Evolutionary conservation across 2,329 filamentous ascomycete genomes (phyloP), one percentile per base, ranked within the genome.

Genomic region (Colletotrichum destructivum): DNA sequence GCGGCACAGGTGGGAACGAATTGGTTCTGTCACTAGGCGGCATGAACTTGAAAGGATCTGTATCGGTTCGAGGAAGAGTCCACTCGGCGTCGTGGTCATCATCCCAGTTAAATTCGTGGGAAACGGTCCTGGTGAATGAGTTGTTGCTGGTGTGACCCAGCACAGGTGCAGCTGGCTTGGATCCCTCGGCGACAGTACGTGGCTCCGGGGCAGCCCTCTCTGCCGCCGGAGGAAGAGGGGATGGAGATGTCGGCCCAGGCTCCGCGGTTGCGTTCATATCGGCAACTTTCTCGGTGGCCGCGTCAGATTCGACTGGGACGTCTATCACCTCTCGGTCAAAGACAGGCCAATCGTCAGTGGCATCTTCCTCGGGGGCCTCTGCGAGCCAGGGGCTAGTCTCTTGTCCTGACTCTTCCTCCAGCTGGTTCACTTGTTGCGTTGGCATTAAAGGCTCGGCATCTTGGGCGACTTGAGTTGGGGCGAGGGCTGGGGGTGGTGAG

Each of bases 111-210:
- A 91, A 82, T 64, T 91, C 89, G 69, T 91, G 87, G 13, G 90
- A 88, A 15, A 91, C 89, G 2, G 90, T 92, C 46, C 90, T 87
- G 13, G 89, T 85, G 79, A 92, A 92, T 0, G 90, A 92, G 78
- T 88, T 85, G 59, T 86, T 89, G 79, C 89, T 92, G 12, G 86
- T 79, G 77, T 91, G 90, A 74, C 73, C 73, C 26, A 72, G 26
- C 7, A 35, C 56, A 21, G 67, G 67, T 35, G 62, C 73, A 31
- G 71, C 31, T 11, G 71, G 18, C 38, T 66, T 72, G 31, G 70
- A 7, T 16, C 54, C 21, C 38, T 71, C 68, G 40, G 47, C 54
- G 6, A 42, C 26, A 15, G 47, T 13, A 13, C 62, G 56, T 11
- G 44, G 51, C 47, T 64, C 52, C 49, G 38, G 18, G 4, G 56